Evolutionary conservation across 192 early-diverging fungal species (phyloP), one percentile per base, ranked within the genome.

Genomic region (Gaertneriomyces sp.): DNA sequence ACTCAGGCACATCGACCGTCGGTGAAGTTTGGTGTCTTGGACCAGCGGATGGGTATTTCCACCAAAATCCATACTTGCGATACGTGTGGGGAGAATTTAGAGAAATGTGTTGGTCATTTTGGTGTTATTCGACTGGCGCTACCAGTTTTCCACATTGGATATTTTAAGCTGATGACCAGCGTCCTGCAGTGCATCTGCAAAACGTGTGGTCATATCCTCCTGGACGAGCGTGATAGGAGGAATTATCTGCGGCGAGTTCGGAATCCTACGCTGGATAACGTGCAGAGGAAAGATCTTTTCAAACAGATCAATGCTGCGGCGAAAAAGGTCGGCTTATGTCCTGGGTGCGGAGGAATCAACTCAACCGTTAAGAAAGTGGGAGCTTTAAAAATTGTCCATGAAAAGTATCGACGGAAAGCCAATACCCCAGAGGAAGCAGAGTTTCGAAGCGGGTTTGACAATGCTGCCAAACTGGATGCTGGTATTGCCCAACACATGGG

Each of bases 111-210:
- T 19, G 97, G 97, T 41, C 97, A 99, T 80, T 99, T 88, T 81
- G 97, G 95, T 14, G 90, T 93, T 64, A 82, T 99, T 40, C 88
- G 91, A 53, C 82, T 99, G 7, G 89, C 88, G 45, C 76, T 98
- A 52, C 97, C 97, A 5, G 92, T 99, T 17, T 99, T 98, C 71
- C 97, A 99, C 51, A 93, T 94, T 81, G 97, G 97, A 50, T 99
- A 94, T 77, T 99, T 98, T 72, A 89, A 91, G 66, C 81, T 87
- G 45, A 89, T 89, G 56, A 83, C 94, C 45, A 86, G 80, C 17
- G 92, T 97, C 58, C 76, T 99, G 42, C 95, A 99, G 79, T 88
- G 93, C 53, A 97, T 98, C 59, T 99, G 97, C 87, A 97, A 97
- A 79, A 80, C 86, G 10, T 99, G 97, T 68, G 84, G 87, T 66